phyloP scores from a whole-genome alignment of 2,329 filamentous ascomycete species.

The Cladosporium colombiae region DNA sequence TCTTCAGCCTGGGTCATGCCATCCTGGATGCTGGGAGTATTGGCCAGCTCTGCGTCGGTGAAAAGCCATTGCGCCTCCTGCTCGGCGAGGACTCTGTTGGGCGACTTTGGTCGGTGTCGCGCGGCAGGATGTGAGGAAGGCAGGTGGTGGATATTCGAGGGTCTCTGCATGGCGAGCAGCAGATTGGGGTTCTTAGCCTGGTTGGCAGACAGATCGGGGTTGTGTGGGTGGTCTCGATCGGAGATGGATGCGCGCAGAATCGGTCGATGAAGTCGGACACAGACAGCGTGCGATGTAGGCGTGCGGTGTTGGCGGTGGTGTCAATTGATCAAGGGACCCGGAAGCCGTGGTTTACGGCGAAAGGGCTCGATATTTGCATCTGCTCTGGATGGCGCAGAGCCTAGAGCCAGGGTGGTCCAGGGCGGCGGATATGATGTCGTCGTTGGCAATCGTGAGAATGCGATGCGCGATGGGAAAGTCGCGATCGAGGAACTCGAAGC shows the following conservation, averaged over 20 bases:
- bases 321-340: conserved; percentile 8
- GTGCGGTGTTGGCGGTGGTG: not conserved
- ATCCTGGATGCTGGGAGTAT: conserved; percentile 81
- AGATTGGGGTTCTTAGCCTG: not conserved
- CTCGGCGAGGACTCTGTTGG: conserved; percentile 52
- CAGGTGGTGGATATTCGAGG: conserved; percentile 27
- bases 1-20: conserved; percentile 78
- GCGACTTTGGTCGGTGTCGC: conserved; percentile 38
- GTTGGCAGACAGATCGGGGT: not conserved
- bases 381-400: conserved; percentile 5
- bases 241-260: conserved; percentile 14
- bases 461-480: conserved; percentile 15
- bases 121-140: conserved; percentile 45
- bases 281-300: not conserved
- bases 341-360: conserved; percentile 4
- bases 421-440: not conserved
- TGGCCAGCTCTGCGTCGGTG: conserved; percentile 75
- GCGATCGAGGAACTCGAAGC: conserved; percentile 11
- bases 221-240: conserved; percentile 9
- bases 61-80: conserved; percentile 83
- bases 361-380: conserved; percentile 7
- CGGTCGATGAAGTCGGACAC: conserved; percentile 15
- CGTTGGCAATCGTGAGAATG: conserved; percentile 9
- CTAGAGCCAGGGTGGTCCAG: conserved; percentile 7
- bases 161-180: conserved; percentile 23